Evolutionary conservation across 108 stramenopile species (phyloP).

Genomic region (Discostella pseudostelligera): DNA sequence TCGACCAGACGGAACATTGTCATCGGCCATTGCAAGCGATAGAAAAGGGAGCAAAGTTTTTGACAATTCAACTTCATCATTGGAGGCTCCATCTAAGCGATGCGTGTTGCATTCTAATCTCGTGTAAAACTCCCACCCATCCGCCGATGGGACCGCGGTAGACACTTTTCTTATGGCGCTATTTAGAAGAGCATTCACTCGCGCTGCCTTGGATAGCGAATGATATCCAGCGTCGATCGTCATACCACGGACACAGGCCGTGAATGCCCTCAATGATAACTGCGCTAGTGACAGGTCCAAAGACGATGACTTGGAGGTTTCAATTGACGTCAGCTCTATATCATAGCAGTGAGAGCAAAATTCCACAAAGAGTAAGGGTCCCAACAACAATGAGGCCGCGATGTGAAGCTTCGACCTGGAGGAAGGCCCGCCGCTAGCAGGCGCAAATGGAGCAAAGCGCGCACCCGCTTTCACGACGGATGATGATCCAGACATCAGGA

Average conservation of each 20-base stretch:
- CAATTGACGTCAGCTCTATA: conserved; percentile 31
- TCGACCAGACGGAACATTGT: background rate
- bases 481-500: conserved; percentile 17
- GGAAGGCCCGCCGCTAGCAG: conserved; percentile 6
- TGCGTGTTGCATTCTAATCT: conserved; percentile 3
- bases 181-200: conserved; percentile 23
- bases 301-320: background rate
- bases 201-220: conserved; percentile 22
- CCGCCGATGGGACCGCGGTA: conserved; percentile 23
- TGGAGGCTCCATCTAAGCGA: background rate
- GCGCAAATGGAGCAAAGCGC: conserved; percentile 16
- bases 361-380: conserved; percentile 37
- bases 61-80: conserved; percentile 15
- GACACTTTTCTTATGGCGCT: conserved; percentile 18
- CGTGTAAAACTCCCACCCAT: conserved; percentile 26
- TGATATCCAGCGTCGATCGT: conserved; percentile 15
- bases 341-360: conserved; percentile 41
- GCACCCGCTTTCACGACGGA: conserved; percentile 23
- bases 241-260: conserved; percentile 32
- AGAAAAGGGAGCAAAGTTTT: conserved; percentile 29
- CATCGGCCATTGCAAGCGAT: conserved; percentile 1
- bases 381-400: conserved; percentile 28
- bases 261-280: conserved; percentile 34
- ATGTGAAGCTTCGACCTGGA: conserved; percentile 9
- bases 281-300: conserved; percentile 32